Percentiles rank a stretch among this genome's conserved stretches.
These are phyloP conservation scores for Corchorus capsularis DNA, from an alignment of 345 rosid genomes.

Conservation along the genomic window DNA sequence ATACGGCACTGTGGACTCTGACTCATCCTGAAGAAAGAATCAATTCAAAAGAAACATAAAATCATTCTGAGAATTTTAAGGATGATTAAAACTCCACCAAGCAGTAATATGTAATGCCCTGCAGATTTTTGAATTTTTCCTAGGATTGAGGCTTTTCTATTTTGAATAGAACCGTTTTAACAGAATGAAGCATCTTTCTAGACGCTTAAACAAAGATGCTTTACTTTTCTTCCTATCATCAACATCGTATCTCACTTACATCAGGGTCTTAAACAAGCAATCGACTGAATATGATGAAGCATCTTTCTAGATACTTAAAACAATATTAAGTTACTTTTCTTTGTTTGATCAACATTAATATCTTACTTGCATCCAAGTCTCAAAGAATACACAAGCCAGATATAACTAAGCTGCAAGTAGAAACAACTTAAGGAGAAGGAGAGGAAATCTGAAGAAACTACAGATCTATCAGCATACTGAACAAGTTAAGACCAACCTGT, in stretches of 20 bases:
- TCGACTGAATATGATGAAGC: not conserved
- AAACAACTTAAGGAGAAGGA: not conserved
- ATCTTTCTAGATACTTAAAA: conserved; percentile 11
- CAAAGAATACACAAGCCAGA: conserved; percentile 1
- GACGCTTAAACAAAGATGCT: not conserved
- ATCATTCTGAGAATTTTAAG: conserved; percentile 17
- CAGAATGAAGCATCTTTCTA: conserved; percentile 5
- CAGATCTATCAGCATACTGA: not conserved
- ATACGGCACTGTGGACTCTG: conserved; percentile 32
- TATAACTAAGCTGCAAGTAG: not conserved
- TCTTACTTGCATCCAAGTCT: not conserved
- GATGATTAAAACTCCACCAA: conserved; percentile 3
- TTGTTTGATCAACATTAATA: not conserved
- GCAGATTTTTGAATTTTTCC: too few relatives aligned
- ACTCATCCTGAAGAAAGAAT: conserved; percentile 47
- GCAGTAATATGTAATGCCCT: not conserved
- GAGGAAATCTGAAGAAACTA: not conserved
- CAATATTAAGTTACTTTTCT: not conserved
- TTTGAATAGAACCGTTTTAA: not conserved
- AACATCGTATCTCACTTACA: not conserved
- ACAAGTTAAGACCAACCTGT: not conserved
- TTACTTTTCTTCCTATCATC: not conserved
- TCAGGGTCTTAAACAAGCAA: not conserved
- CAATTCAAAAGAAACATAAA: not conserved
- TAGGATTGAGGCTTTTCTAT: not conserved